Percentiles rank a stretch among this genome's conserved stretches.
Conservation (phyloP, 2,329 filamentous ascomycete genomes). For the Epicoccum sorghinum region DNA sequence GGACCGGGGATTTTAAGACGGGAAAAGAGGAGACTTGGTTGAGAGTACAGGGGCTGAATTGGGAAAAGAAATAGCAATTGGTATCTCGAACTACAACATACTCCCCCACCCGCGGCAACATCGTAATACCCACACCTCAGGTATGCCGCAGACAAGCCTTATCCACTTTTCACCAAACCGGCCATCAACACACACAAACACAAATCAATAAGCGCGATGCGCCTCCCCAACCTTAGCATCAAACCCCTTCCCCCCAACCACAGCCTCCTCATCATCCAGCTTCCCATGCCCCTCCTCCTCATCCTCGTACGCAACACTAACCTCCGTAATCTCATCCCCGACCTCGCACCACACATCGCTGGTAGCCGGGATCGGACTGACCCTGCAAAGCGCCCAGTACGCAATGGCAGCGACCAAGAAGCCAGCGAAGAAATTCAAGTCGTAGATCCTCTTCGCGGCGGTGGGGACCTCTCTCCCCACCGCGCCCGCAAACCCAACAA, state of each 20-base stretch:
- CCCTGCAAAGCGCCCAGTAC: conserved; percentile 73
- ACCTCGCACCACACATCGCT: conserved; percentile 81
- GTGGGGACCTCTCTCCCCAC: conserved; percentile 74
- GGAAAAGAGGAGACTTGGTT: too few relatives aligned
- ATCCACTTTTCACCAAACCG: too few relatives aligned
- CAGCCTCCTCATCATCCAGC: conserved; percentile 39
- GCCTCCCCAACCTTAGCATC: conserved; percentile 15
- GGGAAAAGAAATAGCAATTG: too few relatives aligned
- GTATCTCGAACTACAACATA: too few relatives aligned
- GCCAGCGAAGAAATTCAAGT: conserved; percentile 87
- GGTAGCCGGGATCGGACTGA: conserved; percentile 75
- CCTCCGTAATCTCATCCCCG: conserved; percentile 50
- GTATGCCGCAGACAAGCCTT: too few relatives aligned
- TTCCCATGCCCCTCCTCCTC: conserved; percentile 20
- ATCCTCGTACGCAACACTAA: conserved; percentile 34
- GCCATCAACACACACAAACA: too few relatives aligned
- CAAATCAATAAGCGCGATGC: not conserved
- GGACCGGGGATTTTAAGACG: too few relatives aligned
- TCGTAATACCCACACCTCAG: too few relatives aligned
- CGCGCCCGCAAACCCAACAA: conserved; percentile 87
- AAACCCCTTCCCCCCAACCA: conserved; percentile 26
- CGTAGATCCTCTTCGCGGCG: conserved; percentile 85
- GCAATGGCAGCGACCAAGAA: conserved; percentile 71
- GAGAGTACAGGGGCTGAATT: too few relatives aligned
- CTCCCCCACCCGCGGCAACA: too few relatives aligned